These are phyloP conservation scores for Sanguinoderma infundibulare DNA, from an alignment of 1,284 basidiomycete species.

Conservation along the genomic window DNA sequence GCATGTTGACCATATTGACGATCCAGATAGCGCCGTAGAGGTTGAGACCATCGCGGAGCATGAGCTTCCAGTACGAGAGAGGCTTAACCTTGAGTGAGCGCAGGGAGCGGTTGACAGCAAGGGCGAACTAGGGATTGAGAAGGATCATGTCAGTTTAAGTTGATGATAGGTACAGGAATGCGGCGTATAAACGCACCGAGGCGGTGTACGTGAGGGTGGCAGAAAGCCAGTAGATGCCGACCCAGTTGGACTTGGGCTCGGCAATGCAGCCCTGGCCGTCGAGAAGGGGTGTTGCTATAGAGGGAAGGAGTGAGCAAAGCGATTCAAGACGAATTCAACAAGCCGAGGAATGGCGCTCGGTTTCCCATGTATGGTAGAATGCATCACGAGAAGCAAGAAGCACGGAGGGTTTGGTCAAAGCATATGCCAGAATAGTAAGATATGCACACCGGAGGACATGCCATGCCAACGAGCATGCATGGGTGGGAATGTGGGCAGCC, in stretches of 20 bases:
- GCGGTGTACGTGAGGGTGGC: constrained; percentile 73
- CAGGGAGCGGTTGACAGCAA: constrained; percentile 69
- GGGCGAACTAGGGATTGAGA: constrained; percentile 48
- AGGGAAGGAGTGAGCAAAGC: not conserved
- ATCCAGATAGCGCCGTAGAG: constrained; percentile 76
- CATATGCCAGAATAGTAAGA: not conserved
- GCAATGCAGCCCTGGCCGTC: constrained; percentile 83
- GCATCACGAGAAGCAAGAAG: constrained; percentile 1
- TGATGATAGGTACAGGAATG: not conserved
- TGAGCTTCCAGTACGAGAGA: constrained; percentile 75
- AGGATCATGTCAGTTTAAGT: constrained; percentile 7
- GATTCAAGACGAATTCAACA: not conserved
- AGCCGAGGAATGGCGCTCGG: not conserved
- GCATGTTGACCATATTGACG: constrained; percentile 78
- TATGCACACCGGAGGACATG: not conserved
- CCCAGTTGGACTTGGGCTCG: constrained; percentile 76
- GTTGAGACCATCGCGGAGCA: constrained; percentile 86
- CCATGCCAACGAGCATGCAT: not conserved
- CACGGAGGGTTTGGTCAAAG: not conserved
- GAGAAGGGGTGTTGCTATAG: constrained; percentile 65
- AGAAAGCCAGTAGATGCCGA: constrained; percentile 81
- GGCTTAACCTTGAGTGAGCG: constrained; percentile 61
- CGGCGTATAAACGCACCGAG: constrained; percentile 48
- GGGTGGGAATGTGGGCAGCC: not conserved
- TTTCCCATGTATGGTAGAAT: not conserved